These are phyloP conservation scores for Amauroascus verrucosus DNA, from an alignment of 2,329 filamentous ascomycete species.

Conservation along the genomic window DNA sequence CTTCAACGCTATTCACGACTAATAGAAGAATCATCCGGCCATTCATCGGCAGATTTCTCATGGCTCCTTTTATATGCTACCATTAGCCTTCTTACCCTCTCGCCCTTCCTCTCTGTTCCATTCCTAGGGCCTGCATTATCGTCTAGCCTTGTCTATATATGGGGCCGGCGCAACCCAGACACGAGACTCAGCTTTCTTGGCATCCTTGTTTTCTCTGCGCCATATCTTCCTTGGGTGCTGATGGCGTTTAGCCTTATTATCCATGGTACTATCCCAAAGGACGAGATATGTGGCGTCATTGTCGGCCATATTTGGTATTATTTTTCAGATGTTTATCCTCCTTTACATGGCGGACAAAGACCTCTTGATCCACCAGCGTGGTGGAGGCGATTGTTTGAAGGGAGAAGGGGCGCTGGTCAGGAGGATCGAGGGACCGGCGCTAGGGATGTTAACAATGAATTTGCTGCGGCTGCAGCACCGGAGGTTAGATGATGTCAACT, in stretches of 20 bases:
- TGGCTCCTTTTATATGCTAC: constrained; percentile 87
- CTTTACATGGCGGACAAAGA: constrained; percentile 70
- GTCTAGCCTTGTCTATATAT: constrained; percentile 93
- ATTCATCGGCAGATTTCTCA: constrained; percentile 84
- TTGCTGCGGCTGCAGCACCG: constrained; percentile 46
- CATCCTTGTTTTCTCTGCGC: constrained; percentile 80
- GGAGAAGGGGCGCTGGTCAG: constrained; percentile 25
- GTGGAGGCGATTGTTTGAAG: constrained; percentile 78
- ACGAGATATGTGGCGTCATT: constrained; percentile 89
- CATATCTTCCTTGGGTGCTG: constrained; percentile 90
- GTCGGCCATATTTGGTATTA: constrained; percentile 98
- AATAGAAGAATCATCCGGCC: constrained; percentile 86
- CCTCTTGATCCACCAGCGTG: constrained; percentile 81
- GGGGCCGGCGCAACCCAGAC: constrained; percentile 89
- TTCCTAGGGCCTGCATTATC: constrained; percentile 91
- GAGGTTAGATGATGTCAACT: constrained; percentile 26
- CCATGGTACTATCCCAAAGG: constrained; percentile 80
- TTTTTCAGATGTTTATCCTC: constrained; percentile 92
- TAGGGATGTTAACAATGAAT: constrained; percentile 48
- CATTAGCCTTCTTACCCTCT: constrained; percentile 65
- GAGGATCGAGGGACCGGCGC: constrained; percentile 41
- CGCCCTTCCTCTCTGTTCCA: constrained; percentile 78
- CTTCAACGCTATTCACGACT: constrained; percentile 91
- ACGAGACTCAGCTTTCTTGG: constrained; percentile 83
- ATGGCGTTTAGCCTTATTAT: constrained; percentile 88